Evolutionary conservation across 163 green algal species (phyloP), one percentile per base, ranked within the genome.

Genomic region (Chlamydomonas reinhardtii): DNA sequence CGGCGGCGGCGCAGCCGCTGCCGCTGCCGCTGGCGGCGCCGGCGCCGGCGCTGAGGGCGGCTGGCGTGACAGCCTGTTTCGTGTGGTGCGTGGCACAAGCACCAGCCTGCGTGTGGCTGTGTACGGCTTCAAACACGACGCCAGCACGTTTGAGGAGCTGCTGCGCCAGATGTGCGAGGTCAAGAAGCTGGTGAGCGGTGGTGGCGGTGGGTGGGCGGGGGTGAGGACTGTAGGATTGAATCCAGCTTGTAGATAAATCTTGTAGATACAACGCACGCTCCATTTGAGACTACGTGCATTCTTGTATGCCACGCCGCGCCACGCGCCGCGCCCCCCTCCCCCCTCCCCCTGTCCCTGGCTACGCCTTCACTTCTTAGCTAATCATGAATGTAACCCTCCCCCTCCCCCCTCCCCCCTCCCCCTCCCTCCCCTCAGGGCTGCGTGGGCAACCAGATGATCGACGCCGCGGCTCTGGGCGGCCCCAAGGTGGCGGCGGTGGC

Each of bases 41-140:
- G 19, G 31, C 68, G 59, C 2, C 43, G 20, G 32, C 71, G 54
- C 20, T 9, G 54, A 43, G 24, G 15, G 29, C 43, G 75, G 86
- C 22, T 90, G 86, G 86, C 34, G 79, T 8, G 86, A 90, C 65
- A 83, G 80, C 56, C 35, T 87, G 34, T 82, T 86, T 27, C 68
- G 79, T 0, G 69, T 86, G 54, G 29, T 87, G 15, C 71, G 59
- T 11, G 81, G 80, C 80, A 86, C 77, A 6, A 76, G 86, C 83
- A 83, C 85, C 70, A 90, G 82, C 75, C 90, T 97, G 79, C 89
- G 94, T 20, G 92, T 97, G 39, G 94, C 94, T 3, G 93, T 98
- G 77, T 95, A 97, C 73, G 97, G 97, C 56, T 95, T 89, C 90
- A 99, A 99, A 93, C 97, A 99, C 89, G 96, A 98, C 80, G 93